A percentile compares a stretch with the other conserved stretches of the same genome.
phyloP scores from a whole-genome alignment of 208 protist species.

The Leishmania gerbilli region DNA sequence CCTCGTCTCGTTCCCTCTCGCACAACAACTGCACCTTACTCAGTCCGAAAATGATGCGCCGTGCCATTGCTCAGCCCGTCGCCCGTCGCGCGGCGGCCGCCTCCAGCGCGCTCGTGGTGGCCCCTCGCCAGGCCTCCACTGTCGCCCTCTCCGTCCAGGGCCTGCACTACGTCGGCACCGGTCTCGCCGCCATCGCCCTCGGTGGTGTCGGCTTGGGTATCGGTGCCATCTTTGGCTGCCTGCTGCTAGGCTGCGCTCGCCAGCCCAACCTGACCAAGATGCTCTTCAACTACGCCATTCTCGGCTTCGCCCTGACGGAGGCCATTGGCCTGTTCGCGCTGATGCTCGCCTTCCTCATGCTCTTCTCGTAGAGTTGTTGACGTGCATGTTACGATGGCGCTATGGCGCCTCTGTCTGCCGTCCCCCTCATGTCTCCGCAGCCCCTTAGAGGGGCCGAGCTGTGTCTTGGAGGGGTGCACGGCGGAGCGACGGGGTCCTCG shows the following conservation, averaged over 20 bases:
- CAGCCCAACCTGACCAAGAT: slow-evolving; percentile 92
- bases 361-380: slow-evolving; percentile 84
- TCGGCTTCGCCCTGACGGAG: slow-evolving; percentile 92
- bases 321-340: slow-evolving; percentile 92
- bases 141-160: slow-evolving; percentile 91
- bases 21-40: background rate
- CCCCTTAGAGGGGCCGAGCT: background rate
- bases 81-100: slow-evolving; percentile 47
- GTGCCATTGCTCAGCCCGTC: slow-evolving; percentile 50
- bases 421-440: slow-evolving; percentile 1
- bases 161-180: slow-evolving; percentile 91
- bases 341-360: slow-evolving; percentile 94
- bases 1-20: background rate
- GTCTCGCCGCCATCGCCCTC: slow-evolving; percentile 89
- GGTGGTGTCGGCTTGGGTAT: slow-evolving; percentile 92
- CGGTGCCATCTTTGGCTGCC: slow-evolving; percentile 87
- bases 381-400: background rate
- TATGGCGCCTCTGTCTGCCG: background rate
- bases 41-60: slow-evolving; percentile 75
- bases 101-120: slow-evolving; percentile 44
- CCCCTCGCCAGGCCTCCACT: slow-evolving; percentile 74
- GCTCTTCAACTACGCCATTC: slow-evolving; percentile 94
- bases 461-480: background rate
- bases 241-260: slow-evolving; percentile 86
- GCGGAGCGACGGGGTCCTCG: background rate